Evolutionary conservation across 2,329 filamentous ascomycete species (phyloP), one percentile per base, ranked within the genome.

Genomic region (Hypocreales sp.): DNA sequence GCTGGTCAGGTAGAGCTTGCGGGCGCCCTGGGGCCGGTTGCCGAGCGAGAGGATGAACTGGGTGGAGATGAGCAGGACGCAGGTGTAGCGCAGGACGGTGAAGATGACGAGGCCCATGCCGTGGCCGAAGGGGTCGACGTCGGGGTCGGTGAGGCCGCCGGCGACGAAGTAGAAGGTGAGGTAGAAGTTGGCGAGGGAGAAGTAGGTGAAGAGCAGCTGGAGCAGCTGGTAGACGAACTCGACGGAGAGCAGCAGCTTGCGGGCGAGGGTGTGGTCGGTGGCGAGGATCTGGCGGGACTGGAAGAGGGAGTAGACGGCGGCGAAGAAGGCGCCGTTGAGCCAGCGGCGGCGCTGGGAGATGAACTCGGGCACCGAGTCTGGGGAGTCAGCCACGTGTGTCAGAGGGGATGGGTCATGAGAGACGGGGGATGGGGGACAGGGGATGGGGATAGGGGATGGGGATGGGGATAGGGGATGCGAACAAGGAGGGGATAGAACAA

Each of bases 241-340:
- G 41, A 95, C 72, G 52, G 94, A 86, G 28, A 98, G 70, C 19
- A 98, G 67, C 15, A 92, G 66, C 55, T 98, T 98, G 40, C 90
- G 79, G 20, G 74, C 67, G 14, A 95, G 45, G 1, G 83, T 90
- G 53, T 98, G 90, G 49, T 95, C 90, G 0, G 90, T 98, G 15
- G 58, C 56, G 80, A 87, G 92, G 45, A 98, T 76, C 54, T 98
- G 92, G 40, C 70, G 76, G 53, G 87, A 93, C 55, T 98, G 90
- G 22, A 94, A 79, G 4, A 95, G 72, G 2, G 87, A 95, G 61
- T 95, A 98, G 28, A 95, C 86, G 23, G 90, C 90, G 0, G 90
- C 92, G 50, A 98, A 98, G 61, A 98, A 98, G 39, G 90, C 90
- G 47, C 90, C 90, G 50, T 98, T 98, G 35, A 98, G 74, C 90